Base-by-base conservation (phyloP, 768 basidiomycete genomes). In the Kwoniella dendrophila region DNA sequence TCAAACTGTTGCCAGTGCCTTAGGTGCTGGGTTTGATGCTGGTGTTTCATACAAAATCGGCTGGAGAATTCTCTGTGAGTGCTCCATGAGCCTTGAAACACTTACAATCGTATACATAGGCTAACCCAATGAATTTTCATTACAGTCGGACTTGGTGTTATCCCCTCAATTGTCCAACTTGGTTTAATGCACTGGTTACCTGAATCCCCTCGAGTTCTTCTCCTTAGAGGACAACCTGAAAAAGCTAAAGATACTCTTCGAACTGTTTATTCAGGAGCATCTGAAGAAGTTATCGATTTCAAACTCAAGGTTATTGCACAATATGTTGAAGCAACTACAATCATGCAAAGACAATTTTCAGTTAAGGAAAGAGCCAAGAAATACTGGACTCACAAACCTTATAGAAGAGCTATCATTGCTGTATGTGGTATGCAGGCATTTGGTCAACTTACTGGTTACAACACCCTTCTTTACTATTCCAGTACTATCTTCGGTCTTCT, bases 381-480 rank as follows among this genome's bases (percentile, higher is more conserved):
- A 8, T 16, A 52, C 6, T 65, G 54, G 47, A 54, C 50, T 11
- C 22, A 56, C 33, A 54, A 50, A 22, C 38, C 54, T 5, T 69
- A 69, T 41, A 59, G 63, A 16, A 41, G 63, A 16, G n/a, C 67
- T 0, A 55, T 62, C 40, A 62, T 65, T 36, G 32, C 56, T 18
- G 67, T 62, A n/a, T 33, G 32, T 5, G 60, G 59, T 11, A 11
- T 69, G 2, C 50, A 54, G 24, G 38, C 52, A 11, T 71, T 68
- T 49, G 63, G 64, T 22, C 70, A 68, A 29, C 48, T 71, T 2
- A 52, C 53, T 12, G 70, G 70, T 12, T 71, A 63, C 67, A 68
- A 71, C 44, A 34, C 67, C 14, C 43, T 64, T 16, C 54, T 68
- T 1, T 68, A 63, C 51, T 57, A 63, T 52, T 41, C 64, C 12